Conservation (phyloP, 306 rosid species). For the Clitoria ternatea region DNA sequence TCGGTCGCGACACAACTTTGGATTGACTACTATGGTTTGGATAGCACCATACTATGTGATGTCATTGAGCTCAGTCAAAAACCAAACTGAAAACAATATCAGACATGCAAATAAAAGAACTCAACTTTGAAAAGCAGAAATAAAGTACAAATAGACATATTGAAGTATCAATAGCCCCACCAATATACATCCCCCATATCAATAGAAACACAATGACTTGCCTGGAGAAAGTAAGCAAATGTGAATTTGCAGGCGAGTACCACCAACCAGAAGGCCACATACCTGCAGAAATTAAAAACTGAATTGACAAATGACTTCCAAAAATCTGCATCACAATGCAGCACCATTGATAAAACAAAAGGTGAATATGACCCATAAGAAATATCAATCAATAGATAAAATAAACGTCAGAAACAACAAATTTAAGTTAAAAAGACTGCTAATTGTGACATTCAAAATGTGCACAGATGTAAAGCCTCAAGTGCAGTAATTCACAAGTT, state of each 20-base stretch:
- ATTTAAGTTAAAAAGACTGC: background rate
- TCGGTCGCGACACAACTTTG: too few species aligned
- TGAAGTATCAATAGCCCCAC: background rate
- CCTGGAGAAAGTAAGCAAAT: conserved; percentile 98
- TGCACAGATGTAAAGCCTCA: conserved; percentile 20
- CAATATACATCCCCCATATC: background rate
- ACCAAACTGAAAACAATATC: too few species aligned
- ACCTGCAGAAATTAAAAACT: conserved; percentile 49
- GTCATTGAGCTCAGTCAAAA: too few species aligned
- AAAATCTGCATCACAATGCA: background rate
- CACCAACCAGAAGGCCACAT: conserved; percentile 77
- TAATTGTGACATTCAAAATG: background rate
- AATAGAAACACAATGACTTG: conserved; percentile 27
- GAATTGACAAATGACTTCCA: background rate
- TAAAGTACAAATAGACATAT: background rate
- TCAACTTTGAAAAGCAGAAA: background rate
- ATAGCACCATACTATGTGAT: too few species aligned
- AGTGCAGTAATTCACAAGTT: background rate
- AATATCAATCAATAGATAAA: background rate
- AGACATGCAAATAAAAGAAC: too few species aligned
- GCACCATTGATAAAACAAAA: conserved; percentile 3
- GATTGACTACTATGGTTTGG: too few species aligned
- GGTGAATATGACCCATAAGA: background rate
- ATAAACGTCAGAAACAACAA: background rate
- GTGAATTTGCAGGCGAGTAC: conserved; percentile 79